Conservation (phyloP, 1,284 basidiomycete species). For the Ustilago curta region DNA sequence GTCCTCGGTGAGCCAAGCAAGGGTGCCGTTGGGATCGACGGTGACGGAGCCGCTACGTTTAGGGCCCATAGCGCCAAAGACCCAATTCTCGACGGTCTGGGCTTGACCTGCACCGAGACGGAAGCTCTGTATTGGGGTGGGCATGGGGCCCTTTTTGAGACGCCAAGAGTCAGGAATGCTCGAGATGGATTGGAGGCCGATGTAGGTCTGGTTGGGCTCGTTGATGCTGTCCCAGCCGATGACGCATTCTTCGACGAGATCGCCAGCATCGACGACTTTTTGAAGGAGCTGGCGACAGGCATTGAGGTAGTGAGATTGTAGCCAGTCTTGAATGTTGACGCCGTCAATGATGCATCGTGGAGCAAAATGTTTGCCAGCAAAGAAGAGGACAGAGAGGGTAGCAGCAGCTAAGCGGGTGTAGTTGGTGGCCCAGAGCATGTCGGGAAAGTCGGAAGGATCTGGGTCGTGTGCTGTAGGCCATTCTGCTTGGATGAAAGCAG, state of each 20-base stretch:
- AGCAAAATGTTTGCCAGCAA: slow-evolving; percentile 87
- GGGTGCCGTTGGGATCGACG: slow-evolving; percentile 82
- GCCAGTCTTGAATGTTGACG: slow-evolving; percentile 91
- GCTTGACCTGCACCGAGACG: slow-evolving; percentile 86
- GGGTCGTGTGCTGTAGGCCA: slow-evolving; percentile 78
- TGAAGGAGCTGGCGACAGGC: slow-evolving; percentile 83
- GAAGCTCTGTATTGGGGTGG: slow-evolving; percentile 86
- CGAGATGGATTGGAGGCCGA: slow-evolving; percentile 77
- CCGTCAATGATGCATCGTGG: slow-evolving; percentile 92
- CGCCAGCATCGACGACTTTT: slow-evolving; percentile 78
- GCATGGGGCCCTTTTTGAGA: slow-evolving; percentile 84
- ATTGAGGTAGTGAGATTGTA: slow-evolving; percentile 85
- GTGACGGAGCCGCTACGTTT: slow-evolving; percentile 78
- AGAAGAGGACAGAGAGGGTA: slow-evolving; percentile 94
- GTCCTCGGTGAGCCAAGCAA: slow-evolving; percentile 59
- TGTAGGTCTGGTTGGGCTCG: slow-evolving; percentile 89
- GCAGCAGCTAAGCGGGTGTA: slow-evolving; percentile 88
- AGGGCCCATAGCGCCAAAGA: slow-evolving; percentile 84
- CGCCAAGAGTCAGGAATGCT: slow-evolving; percentile 64
- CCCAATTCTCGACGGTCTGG: slow-evolving; percentile 87
- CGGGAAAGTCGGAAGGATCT: slow-evolving; percentile 81
- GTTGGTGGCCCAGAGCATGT: slow-evolving; percentile 97
- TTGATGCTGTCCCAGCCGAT: slow-evolving; percentile 98
- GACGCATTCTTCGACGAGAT: slow-evolving; percentile 84
- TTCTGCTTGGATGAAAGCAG: slow-evolving; percentile 89